Evolutionary conservation across 2,329 filamentous ascomycete genomes (phyloP), one percentile per base, ranked within the genome.

Genomic region (Paracorniculantispora psalliotae): DNA sequence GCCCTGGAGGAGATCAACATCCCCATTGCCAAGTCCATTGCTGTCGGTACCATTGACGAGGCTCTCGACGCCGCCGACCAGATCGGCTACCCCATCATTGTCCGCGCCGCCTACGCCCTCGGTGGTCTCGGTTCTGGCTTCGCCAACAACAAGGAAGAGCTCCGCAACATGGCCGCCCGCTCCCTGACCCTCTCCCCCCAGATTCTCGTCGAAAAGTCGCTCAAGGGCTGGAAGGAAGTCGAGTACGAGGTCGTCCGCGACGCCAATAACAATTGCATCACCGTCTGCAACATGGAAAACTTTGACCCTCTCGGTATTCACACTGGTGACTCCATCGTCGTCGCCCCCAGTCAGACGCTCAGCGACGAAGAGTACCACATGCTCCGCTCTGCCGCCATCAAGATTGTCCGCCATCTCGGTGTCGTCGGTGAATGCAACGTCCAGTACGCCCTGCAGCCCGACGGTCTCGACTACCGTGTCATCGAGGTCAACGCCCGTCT

Each of bases 291-390:
- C 69, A 76, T 76, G 73, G 73, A 76, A 66, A 97, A 97, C 82
- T 97, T 97, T 69, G 94, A 97, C 71, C 94, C 94, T 64, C 85
- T 99, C 39, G 94, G 94, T 70, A 96, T 96, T 59, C 94, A 99
- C 77, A 99, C 94, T 49, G 94, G 94, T 78, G 94, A 99, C 81
- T 97, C 92, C 68, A 99, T 99, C 68, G 94, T 99, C 63, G 93
- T 97, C 61, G 94, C 94, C 43, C 94, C 94, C 52, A 94, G 90
- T 77, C 94, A 99, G 79, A 99, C 94, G 25, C 81, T 99, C 69
- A 96, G 90, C 70, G 94, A 99, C 68, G 94, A 97, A 80, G 94
- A 99, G 76, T 99, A 97, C 75, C 92, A 99, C 81, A 97, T 99
- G 94, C 90, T 99, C 67, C 91, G 94, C 69, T 91, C 92, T 44